Evolutionary conservation across 495 filamentous ascomycete genomes (phyloP), one percentile per base, ranked within the genome.

Genomic region (Astrocystis sublimbata): DNA sequence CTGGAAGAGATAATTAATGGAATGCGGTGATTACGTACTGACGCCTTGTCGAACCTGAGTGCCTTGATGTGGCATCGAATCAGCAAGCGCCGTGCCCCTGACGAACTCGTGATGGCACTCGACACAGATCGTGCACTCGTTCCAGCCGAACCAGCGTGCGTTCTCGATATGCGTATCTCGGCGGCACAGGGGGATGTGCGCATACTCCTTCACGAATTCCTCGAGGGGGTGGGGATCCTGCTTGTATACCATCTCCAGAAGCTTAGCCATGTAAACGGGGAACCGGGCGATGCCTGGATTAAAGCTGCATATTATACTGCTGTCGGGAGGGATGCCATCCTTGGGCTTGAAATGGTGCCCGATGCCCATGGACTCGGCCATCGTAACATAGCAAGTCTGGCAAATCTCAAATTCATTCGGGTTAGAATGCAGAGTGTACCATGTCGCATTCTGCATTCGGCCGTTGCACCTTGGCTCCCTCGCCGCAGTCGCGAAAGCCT

Each of bases 71-170:
- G 42, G 56, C 43, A 59, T 38, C 9, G 42, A 45, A 21, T 50
- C 43, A 7, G 30, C 43, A 13, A 59, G 45, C 19, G 56, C 56
- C 43, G 56, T 59, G 13, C 56, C 43, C 9, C 56, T 33, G 35
- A 50, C 40, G 33, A 59, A 59, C 31, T 59, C 56, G 31, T 47
- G 33, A n/a, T 59, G 21, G 12, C 56, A 50, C 31, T 59, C 56
- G 21, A 13, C 19, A 19, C 43, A 59, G 23, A 59, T 40, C 1
- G 45, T 38, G 33, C 56, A 59, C 1, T 58, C 41, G 6, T 38
- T 5, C 56, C 56, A 58, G 43, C 56, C 56, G 43, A 24, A 58
- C 56, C 56, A 58, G 6, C 30, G 9, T 19, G 41, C 30, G 6
- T 58, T 58, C 19, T 58, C 56, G 4, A 58, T 21, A 19, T 28